Evolutionary conservation across 73 alveolate species (phyloP).

Genomic region (Chromera velia): DNA sequence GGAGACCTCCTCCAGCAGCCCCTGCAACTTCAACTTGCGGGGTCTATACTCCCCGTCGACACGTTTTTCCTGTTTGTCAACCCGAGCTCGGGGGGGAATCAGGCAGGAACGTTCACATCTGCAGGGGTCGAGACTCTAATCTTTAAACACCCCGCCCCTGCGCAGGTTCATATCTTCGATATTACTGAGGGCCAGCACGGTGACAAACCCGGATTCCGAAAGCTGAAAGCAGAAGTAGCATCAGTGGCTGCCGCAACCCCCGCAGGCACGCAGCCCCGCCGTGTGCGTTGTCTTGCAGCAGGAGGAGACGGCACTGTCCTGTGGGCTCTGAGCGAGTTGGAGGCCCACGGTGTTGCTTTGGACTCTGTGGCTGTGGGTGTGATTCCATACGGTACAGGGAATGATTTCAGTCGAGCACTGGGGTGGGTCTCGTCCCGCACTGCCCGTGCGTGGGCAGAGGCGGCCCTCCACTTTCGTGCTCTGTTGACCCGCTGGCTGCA

Average conservation of each 20-base stretch:
- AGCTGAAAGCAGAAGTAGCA: not conserved
- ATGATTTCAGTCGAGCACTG: slow-evolving; percentile 42
- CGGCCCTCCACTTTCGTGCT: slow-evolving; percentile 13
- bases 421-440: slow-evolving; percentile 38
- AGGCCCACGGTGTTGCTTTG: slow-evolving; percentile 25
- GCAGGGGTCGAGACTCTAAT: slow-evolving; percentile 10
- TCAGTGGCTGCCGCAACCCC: not conserved
- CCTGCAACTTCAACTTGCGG: no score
- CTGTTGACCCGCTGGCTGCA: slow-evolving; percentile 5
- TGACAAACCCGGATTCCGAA: not conserved
- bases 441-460: not conserved
- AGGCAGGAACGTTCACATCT: slow-evolving; percentile 26
- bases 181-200: not conserved
- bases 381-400: slow-evolving; percentile 60
- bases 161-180: not conserved
- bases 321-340: slow-evolving; percentile 36
- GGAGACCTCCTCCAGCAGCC: no score
- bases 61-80: slow-evolving; percentile 25
- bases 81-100: slow-evolving; percentile 41
- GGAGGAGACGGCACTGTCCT: slow-evolving; percentile 65
- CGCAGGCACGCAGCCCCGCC: not conserved
- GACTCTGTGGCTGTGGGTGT: slow-evolving; percentile 29
- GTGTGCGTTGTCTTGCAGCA: slow-evolving; percentile 8
- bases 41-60: no score
- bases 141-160: not conserved